Evolutionary conservation across 169 alveolate species (phyloP), one percentile per base, ranked within the genome.

Genomic region (Eimeria mitis): DNA sequence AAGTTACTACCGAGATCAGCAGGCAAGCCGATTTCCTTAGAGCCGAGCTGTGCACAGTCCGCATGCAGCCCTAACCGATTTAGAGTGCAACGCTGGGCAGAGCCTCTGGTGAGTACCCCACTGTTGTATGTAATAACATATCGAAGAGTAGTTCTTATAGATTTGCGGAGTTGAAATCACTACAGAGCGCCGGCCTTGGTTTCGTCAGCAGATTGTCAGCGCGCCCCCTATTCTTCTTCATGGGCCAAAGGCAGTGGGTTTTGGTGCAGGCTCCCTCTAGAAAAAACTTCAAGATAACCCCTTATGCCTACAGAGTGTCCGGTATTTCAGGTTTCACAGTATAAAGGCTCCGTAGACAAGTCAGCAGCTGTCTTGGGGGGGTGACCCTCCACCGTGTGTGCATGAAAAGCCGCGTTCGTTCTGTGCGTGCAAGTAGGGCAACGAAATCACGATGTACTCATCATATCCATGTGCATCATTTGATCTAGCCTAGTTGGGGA

Each of bases 21-120:
- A 40, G 16, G 2, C 52, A 40, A 37, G 13, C 42, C 13, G 52
- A 40, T 40, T 71, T 71, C 52, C 52, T 16, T 1, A 0, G 37
- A 37, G 52, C 37, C 8, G 16, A 8, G 3, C 44, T 34, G 31
- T 34, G 52, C 52, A 52, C 31, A 56, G n/a, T 61, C 47, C 54
- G 90, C 90, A 83, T 83, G 90, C 90, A 83, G 90, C 90, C 90
- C 90, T 54, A 47, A n/a, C 42, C 40, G 70, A 49, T 2, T 9
- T 47, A 5, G n/a, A 16, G 31, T 52, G n/a, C 31, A n/a, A 34
- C 2, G 31, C 81, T 40, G 52, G 54, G 81, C 2, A 54, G 54
- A n/a, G 6, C 52, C 52, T 40, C 54, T 4, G n/a, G 54, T 40
- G 81, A 40, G 19, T 40, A 16, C 52, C 6, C 6, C 49, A 37